phyloP scores from a whole-genome alignment of 2,329 filamentous ascomycete species.

The Trichophyton rubrum region DNA sequence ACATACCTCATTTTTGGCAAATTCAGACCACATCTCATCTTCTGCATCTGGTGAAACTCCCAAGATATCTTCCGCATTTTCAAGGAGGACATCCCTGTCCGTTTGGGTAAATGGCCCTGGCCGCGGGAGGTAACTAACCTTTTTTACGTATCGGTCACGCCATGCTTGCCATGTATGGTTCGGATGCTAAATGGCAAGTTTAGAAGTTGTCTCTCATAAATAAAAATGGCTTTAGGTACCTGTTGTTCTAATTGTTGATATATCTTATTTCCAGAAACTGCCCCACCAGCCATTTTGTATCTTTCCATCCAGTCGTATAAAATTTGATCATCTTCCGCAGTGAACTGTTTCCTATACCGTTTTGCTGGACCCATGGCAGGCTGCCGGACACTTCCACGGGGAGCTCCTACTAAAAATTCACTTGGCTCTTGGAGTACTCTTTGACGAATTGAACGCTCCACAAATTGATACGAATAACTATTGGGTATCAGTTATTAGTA shows the following conservation, averaged over 20 bases:
- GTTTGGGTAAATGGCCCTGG: constrained; percentile 22
- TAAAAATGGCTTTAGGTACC: constrained; percentile 18
- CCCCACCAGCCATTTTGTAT: constrained; percentile 22
- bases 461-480: constrained; percentile 45
- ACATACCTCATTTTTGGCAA: constrained; percentile 15
- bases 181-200: constrained; percentile 23
- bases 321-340: constrained; percentile 33
- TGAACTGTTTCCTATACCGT: constrained; percentile 25
- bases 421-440: constrained; percentile 39
- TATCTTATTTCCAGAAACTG: constrained; percentile 31
- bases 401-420: constrained; percentile 36
- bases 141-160: constrained; percentile 36
- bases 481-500: neutral
- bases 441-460: constrained; percentile 42
- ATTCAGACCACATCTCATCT: constrained; percentile 17
- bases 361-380: constrained; percentile 30
- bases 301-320: constrained; percentile 35
- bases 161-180: constrained; percentile 39
- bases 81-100: constrained; percentile 17
- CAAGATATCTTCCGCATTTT: constrained; percentile 15
- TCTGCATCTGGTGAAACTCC: constrained; percentile 13
- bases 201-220: neutral
- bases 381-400: constrained; percentile 29
- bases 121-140: constrained; percentile 24
- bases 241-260: constrained; percentile 33